phyloP scores from a whole-genome alignment of 345 rosid species.

The Gossypium australe region DNA sequence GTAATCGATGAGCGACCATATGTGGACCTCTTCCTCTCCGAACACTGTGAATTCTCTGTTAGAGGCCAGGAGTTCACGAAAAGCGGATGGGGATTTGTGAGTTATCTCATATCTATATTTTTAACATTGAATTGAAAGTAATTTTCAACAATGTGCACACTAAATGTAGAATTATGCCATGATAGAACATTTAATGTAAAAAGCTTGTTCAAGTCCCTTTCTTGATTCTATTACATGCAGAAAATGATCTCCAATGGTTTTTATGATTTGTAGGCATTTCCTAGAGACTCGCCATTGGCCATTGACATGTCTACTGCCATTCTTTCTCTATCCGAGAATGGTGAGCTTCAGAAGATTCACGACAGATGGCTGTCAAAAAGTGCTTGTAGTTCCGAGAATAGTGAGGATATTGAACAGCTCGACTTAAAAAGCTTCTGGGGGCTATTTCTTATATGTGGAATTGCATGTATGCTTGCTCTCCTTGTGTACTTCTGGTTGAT shows the following conservation, averaged over 20 bases:
- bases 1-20: conserved; percentile 82
- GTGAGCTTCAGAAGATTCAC: conserved; percentile 71
- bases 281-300: conserved; percentile 77
- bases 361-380: conserved; percentile 59
- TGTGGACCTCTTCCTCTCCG: conserved; percentile 67
- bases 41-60: conserved; percentile 59
- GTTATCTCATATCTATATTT: conserved; percentile 28
- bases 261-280: conserved; percentile 55
- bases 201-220: background rate
- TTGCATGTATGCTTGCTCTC: conserved; percentile 57
- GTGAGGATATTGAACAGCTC: conserved; percentile 51
- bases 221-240: background rate
- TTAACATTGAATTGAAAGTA: background rate
- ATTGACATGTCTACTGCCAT: conserved; percentile 88
- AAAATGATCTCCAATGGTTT: background rate
- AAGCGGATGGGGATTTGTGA: conserved; percentile 91
- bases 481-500: conserved; percentile 43
- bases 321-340: conserved; percentile 69
- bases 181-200: background rate
- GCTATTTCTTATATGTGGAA: conserved; percentile 67
- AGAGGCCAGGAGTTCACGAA: conserved; percentile 84
- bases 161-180: background rate
- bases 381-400: conserved; percentile 39
- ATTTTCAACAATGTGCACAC: background rate
- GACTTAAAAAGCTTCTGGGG: conserved; percentile 72